Conservation (phyloP, 225 moss, liverwort and hornwort species). For the Anthoceros angustus region DNA sequence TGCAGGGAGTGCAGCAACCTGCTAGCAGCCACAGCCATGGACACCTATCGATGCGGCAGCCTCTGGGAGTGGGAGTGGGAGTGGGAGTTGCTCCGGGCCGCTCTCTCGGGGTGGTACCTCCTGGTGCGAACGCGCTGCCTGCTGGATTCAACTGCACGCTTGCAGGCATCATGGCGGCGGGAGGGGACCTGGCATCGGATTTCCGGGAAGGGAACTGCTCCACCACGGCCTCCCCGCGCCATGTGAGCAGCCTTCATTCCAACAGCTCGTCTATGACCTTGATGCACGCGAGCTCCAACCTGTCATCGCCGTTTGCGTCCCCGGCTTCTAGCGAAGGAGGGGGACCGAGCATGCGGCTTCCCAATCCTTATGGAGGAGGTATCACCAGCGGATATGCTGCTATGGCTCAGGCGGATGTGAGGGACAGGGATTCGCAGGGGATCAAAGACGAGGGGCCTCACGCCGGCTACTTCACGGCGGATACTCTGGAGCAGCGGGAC, state of each 20-base stretch:
- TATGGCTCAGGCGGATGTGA: conserved; percentile 32
- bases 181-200: conserved; percentile 30
- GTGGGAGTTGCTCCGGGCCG: conserved; percentile 16
- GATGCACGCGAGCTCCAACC: conserved; percentile 58
- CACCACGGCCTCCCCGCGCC: conserved; percentile 87
- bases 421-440: conserved; percentile 45
- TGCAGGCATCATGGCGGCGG: conserved; percentile 63
- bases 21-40: conserved; percentile 1
- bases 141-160: conserved; percentile 76
- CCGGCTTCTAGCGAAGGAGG: conserved; percentile 94
- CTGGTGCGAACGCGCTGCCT: conserved; percentile 24
- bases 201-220: conserved; percentile 94
- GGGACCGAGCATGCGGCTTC: conserved; percentile 42
- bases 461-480: conserved; percentile 81
- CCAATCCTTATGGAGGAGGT: conserved; percentile 59
- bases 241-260: conserved; percentile 68
- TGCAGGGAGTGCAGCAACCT: not conserved
- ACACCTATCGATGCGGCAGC: conserved; percentile 1
- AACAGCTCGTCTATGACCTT: conserved; percentile 99
- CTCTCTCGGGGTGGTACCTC: conserved; percentile 56
- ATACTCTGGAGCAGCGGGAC: conserved; percentile 81
- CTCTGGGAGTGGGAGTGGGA: not conserved
- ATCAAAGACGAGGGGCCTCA: conserved; percentile 43
- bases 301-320: conserved; percentile 63
- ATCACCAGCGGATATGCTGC: conserved; percentile 38